These are phyloP conservation scores for Penicillium verhagenii DNA, from an alignment of 495 filamentous ascomycete genomes.

Conservation along the genomic window DNA sequence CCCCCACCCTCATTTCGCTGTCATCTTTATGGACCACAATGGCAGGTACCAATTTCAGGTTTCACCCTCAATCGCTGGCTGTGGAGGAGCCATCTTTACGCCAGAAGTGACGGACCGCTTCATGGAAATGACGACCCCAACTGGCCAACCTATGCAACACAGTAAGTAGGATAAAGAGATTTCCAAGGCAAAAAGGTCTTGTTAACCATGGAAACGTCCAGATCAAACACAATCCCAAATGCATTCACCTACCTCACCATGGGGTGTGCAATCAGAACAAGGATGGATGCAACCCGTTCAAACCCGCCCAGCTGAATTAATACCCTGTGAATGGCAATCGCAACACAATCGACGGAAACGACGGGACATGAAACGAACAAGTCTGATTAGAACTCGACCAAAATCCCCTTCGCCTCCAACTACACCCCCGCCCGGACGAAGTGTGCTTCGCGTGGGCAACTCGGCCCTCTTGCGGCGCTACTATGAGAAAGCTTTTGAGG, in stretches of 20 bases:
- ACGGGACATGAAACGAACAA: slow-evolving; percentile 21
- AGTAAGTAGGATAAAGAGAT: no score
- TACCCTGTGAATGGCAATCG: slow-evolving; percentile 41
- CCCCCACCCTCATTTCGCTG: slow-evolving; percentile 38
- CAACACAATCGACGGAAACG: slow-evolving; percentile 31
- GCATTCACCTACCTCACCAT: slow-evolving; percentile 6
- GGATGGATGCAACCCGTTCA: slow-evolving; percentile 21
- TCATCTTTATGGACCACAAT: slow-evolving; percentile 42
- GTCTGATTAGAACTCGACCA: slow-evolving; percentile 14
- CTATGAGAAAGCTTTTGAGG: slow-evolving; percentile 52
- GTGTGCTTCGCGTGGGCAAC: slow-evolving; percentile 57
- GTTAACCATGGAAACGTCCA: slow-evolving; percentile 8
- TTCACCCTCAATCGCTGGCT: slow-evolving; percentile 38
- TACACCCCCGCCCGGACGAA: slow-evolving; percentile 23
- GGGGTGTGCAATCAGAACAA: slow-evolving; percentile 20
- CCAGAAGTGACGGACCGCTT: slow-evolving; percentile 40
- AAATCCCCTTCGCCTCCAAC: slow-evolving; percentile 29
- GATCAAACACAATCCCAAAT: slow-evolving; percentile 10
- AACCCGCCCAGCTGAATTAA: slow-evolving; percentile 24
- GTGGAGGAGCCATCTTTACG: slow-evolving; percentile 39
- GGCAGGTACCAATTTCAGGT: slow-evolving; percentile 34
- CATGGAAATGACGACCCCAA: slow-evolving; percentile 27
- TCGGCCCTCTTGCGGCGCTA: slow-evolving; percentile 56
- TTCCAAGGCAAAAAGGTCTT: no score
- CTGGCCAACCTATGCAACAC: slow-evolving; percentile 13